Conservation (phyloP, 1,284 basidiomycete genomes). For the Pascua sp. region DNA sequence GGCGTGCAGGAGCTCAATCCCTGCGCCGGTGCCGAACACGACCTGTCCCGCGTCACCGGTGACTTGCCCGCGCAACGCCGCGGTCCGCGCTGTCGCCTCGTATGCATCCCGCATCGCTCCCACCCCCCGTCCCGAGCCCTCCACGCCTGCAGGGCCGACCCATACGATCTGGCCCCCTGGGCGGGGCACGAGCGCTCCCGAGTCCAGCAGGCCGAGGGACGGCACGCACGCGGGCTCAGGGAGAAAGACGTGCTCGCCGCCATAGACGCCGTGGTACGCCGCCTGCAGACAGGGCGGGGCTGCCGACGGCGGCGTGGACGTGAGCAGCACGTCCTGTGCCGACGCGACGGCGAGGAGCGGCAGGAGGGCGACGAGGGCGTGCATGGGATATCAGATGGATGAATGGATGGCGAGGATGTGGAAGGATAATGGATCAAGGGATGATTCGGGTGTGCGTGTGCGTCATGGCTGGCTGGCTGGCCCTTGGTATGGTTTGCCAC, state of each 20-base stretch:
- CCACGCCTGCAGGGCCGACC: constrained; percentile 10
- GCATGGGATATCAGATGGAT: not conserved
- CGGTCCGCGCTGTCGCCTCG: not conserved
- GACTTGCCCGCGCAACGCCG: not conserved
- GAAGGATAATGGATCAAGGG: not conserved
- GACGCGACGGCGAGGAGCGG: not conserved
- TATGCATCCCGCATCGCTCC: not conserved
- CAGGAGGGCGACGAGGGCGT: constrained; percentile 5
- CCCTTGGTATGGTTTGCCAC: not conserved
- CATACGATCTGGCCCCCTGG: constrained; percentile 7
- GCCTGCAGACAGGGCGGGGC: constrained; percentile 19
- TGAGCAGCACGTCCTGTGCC: constrained; percentile 1
- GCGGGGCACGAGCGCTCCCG: constrained; percentile 22
- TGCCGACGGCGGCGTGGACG: constrained; percentile 2
- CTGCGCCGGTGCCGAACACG: not conserved
- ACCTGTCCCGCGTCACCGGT: not conserved
- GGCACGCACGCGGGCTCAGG: constrained; percentile 20
- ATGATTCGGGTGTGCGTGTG: not conserved
- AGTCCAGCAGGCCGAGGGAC: constrained; percentile 4
- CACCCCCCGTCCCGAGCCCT: not conserved
- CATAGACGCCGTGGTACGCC: constrained; percentile 33
- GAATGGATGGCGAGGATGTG: not conserved
- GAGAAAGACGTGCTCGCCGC: constrained; percentile 16
- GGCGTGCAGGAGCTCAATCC: constrained; percentile 24
- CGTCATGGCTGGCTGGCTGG: not conserved